Evolutionary conservation across 345 rosid species (phyloP).

Genomic region (Salix brachista): DNA sequence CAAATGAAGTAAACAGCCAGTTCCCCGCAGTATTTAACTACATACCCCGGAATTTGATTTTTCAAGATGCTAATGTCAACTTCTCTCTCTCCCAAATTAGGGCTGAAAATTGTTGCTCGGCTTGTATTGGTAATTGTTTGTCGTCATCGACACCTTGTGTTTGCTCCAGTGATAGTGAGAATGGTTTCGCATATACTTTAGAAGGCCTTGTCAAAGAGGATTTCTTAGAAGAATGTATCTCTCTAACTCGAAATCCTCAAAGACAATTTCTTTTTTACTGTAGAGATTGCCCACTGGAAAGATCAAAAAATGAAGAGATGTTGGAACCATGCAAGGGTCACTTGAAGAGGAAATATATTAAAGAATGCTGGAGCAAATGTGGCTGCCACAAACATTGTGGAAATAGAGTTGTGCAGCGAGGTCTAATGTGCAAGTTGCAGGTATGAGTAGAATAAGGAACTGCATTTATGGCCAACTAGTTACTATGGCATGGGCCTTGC

Average conservation of each 20-base stretch:
- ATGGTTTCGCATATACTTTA: conserved; percentile 48
- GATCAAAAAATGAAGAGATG: conserved; percentile 44
- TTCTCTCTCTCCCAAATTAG: conserved; percentile 56
- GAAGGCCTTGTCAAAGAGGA: conserved; percentile 55
- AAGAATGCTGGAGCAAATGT: conserved; percentile 92
- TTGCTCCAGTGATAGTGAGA: conserved; percentile 47
- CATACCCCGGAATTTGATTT: conserved; percentile 52
- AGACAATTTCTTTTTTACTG: conserved; percentile 49
- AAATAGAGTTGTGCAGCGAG: conserved; percentile 88
- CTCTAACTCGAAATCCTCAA: conserved; percentile 52
- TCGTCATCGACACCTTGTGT: conserved; percentile 44
- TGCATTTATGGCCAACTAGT: too few species aligned
- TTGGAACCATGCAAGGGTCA: conserved; percentile 83
- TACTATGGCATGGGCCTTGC: too few species aligned
- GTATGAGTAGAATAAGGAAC: conserved; percentile 21
- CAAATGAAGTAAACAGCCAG: conserved; percentile 56
- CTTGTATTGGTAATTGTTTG: conserved; percentile 69
- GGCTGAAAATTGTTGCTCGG: conserved; percentile 56
- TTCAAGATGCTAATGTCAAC: conserved; percentile 51
- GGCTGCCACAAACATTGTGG: conserved; percentile 76
- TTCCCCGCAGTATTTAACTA: conserved; percentile 58
- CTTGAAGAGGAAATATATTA: conserved; percentile 61
- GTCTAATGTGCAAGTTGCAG: conserved; percentile 72
- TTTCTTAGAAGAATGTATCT: conserved; percentile 59
- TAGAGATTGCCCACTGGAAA: conserved; percentile 67